Evolutionary conservation across 805 yeast genomes (phyloP).

Genomic region (Candida tibetensis): DNA sequence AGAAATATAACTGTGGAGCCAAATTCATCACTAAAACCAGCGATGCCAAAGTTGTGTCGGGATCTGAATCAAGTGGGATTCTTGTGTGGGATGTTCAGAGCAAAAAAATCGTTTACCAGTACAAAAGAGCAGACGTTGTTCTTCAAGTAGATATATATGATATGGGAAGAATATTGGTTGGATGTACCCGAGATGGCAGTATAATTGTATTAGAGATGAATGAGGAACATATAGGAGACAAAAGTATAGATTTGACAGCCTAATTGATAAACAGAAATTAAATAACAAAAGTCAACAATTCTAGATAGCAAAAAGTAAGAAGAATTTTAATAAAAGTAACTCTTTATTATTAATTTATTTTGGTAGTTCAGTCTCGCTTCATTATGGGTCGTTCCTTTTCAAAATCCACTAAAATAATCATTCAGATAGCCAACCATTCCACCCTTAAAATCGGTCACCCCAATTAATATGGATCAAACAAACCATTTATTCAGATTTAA

Average conservation of each 20-base stretch:
- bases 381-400: too few species aligned
- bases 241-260: too few species aligned
- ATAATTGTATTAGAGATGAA: conserved; percentile 22
- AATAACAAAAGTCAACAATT: too few species aligned
- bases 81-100: conserved; percentile 68
- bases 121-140: conserved; percentile 27
- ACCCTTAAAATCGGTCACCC: conserved; percentile 1
- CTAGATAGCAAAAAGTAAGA: too few species aligned
- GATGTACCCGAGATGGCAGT: conserved; percentile 24
- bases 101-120: conserved; percentile 43
- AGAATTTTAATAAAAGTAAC: too few species aligned
- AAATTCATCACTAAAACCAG: conserved; percentile 43
- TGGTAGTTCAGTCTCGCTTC: too few species aligned
- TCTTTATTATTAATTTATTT: too few species aligned
- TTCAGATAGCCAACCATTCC: neutral
- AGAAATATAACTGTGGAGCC: conserved; percentile 52
- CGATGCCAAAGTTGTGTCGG: conserved; percentile 51
- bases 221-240: conserved; percentile 6
- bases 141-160: conserved; percentile 40
- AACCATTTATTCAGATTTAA: conserved; percentile 63
- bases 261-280: too few species aligned
- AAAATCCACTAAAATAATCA: too few species aligned
- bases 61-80: conserved; percentile 54
- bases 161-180: conserved; percentile 35
- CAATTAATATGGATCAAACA: conserved; percentile 41